Evolutionary conservation across 2,329 filamentous ascomycete species (phyloP), one percentile per base, ranked within the genome.

Genomic region (Elsinoe perseae): DNA sequence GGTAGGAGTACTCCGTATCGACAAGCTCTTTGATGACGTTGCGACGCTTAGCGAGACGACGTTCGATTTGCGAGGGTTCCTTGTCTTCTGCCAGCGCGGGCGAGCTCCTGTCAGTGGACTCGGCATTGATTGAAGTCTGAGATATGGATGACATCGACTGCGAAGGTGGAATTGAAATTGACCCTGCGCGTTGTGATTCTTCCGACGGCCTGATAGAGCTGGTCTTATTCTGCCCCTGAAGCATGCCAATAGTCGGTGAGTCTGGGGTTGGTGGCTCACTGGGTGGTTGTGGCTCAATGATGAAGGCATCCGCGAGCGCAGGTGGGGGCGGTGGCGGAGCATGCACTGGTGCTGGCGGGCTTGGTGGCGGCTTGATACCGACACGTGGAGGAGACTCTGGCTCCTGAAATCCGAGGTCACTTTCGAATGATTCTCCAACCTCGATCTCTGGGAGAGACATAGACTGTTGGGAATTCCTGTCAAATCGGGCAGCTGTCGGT

Each of bases 21-120:
- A 96, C 80, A 34, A 98, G 76, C 70, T 98, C 93, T 66, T 92
- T 91, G 64, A 97, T 86, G 48, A 95, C 83, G 68, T 95, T 83
- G 56, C 86, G 83, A 18, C 93, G 86, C 67, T 92, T 87, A 50
- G 82, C 81, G 7, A 97, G 75, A n/a, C 87, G 83, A 59, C 86
- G 85, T 59, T 80, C 36, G n/a, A 46, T 12, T 9, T 38, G 36
- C 12, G 53, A 46, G 20, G 53, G 53, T 18, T 42, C 52, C 8
- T 36, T 44, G 61, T 86, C 68, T 10, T 67, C 67, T 7, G 60
- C 61, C 1, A 66, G 64, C 5, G 55, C 64, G 62, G 52, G 58
- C 28, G 30, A 62, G 50, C 43, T 60, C 60, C 9, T 58, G 48
- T 34, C 63, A 54, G 25, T 62, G 60, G 18, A 65, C 62, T 23